Base-by-base conservation (phyloP, 2,329 filamentous ascomycete genomes). In the Pseudogymnoascus sp. region DNA sequence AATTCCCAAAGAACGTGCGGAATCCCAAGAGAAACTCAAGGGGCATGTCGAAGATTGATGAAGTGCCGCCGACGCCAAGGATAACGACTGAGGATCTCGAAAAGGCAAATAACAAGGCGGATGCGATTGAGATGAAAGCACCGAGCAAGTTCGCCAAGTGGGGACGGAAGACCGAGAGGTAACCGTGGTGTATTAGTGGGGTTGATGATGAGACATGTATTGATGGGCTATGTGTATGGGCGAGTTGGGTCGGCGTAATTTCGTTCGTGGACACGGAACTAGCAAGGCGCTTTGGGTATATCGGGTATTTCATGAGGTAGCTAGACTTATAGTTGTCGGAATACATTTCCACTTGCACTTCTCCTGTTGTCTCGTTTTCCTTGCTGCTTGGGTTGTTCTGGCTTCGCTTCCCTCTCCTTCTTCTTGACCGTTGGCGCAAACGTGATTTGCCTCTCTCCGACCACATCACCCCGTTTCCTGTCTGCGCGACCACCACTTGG, bases 331-430 rank as follows among this genome's bases (percentile, higher is more conserved):
- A 90, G 79, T 69, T 79, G 81, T 71, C 87, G 82, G 72, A 91
- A 89, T 39, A 85, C 85, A 74, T 93, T 92, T 59, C 81, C 81
- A 74, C 88, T 91, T 58, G 89, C 89, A 73, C 87, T 91, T 68
- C 89, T 78, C 68, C 89, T 82, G 28, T 71, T 71, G 32, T 72
- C 70, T 22, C 70, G 67, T 64, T 70, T 69, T 14, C 62, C 64
- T 60, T 69, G 69, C 41, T 62, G 22, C 22, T 58, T 57, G 6
- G 64, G 62, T 20, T 22, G 41, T 41, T 67, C 63, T 3, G 64
- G 22, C 39, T 66, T 67, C 25, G 73, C 70, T 73, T 79, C 72
- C 4, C 57, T 28, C 70, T 77, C 75, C 68, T 80, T 83, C 72
- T 75, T 82, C 66, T 72, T 78, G 7, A 76, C 78, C 64, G 81